Evolutionary conservation across 2,329 filamentous ascomycete genomes (phyloP).

Genomic region (Alternaria rosae): DNA sequence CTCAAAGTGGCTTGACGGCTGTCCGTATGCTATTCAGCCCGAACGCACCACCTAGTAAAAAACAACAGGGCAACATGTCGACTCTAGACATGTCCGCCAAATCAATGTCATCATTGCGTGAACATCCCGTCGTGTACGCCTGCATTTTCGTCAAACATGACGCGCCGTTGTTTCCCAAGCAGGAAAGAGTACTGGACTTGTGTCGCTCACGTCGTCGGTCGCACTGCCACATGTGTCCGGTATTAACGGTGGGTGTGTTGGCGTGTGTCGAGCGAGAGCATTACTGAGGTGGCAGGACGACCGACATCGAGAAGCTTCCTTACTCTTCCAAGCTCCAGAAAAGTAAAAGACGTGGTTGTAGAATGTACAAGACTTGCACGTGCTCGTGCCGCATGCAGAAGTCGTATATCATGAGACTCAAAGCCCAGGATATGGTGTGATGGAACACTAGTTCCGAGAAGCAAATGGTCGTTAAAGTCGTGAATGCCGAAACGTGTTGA

Average conservation of each 20-base stretch:
- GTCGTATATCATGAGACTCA: conserved; percentile 47
- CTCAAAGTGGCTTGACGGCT: conserved; percentile 15
- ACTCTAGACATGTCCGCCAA: conserved; percentile 26
- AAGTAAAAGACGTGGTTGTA: conserved; percentile 35
- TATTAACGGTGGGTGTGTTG: conserved; percentile 15
- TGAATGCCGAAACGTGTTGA: conserved; percentile 43
- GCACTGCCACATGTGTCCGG: conserved; percentile 27
- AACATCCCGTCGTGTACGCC: conserved; percentile 36
- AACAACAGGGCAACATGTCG: conserved; percentile 33
- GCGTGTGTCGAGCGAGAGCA: conserved; percentile 17
- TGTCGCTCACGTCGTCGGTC: conserved; percentile 23
- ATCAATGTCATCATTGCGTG: conserved; percentile 39
- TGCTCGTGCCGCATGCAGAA: conserved; percentile 47
- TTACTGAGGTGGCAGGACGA: conserved; percentile 26
- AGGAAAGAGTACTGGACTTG: conserved; percentile 10
- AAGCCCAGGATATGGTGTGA: conserved; percentile 39
- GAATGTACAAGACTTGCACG: conserved; percentile 48
- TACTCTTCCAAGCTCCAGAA: conserved; percentile 29
- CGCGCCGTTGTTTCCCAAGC: conserved; percentile 18
- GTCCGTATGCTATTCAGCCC: conserved; percentile 19
- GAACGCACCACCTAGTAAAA: conserved; percentile 27
- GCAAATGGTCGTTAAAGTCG: conserved; percentile 47
- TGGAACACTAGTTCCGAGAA: conserved; percentile 29
- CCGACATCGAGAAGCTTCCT: conserved; percentile 23
- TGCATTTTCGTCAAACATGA: conserved; percentile 38